Percentiles rank a stretch among this genome's conserved stretches.
Evolutionary conservation across 2,329 filamentous ascomycete species (phyloP).

Genomic region (Penicillium sp.): DNA sequence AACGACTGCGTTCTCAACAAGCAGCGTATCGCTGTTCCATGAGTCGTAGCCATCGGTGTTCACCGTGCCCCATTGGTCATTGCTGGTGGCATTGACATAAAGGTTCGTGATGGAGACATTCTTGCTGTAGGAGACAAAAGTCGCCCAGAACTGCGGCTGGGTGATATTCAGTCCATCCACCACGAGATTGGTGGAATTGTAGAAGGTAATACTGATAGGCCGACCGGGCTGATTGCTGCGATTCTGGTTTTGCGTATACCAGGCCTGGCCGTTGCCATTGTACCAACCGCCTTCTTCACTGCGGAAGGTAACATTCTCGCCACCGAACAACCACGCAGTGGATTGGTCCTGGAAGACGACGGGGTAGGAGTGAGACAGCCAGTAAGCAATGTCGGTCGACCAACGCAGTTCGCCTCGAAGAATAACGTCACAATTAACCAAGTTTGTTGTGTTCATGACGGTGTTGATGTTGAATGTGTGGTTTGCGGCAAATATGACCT

Average conservation of each 20-base stretch:
- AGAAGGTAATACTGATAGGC: slow-evolving; percentile 55
- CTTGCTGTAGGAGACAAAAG: slow-evolving; percentile 46
- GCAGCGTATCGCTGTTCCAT: slow-evolving; percentile 51
- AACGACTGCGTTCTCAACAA: slow-evolving; percentile 49
- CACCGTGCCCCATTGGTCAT: slow-evolving; percentile 46
- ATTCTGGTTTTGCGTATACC: slow-evolving; percentile 53
- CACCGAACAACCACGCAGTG: slow-evolving; percentile 56
- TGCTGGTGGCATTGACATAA: slow-evolving; percentile 51
- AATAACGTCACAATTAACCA: slow-evolving; percentile 28
- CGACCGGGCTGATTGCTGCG: slow-evolving; percentile 50
- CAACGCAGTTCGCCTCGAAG: slow-evolving; percentile 34
- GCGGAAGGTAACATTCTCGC: slow-evolving; percentile 50
- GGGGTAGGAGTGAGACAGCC: slow-evolving; percentile 51
- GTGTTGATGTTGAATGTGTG: slow-evolving; percentile 19
- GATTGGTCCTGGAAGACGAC: slow-evolving; percentile 57
- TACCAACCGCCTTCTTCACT: slow-evolving; percentile 55
- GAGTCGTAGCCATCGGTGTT: slow-evolving; percentile 54
- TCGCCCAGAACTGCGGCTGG: slow-evolving; percentile 53
- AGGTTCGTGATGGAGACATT: slow-evolving; percentile 55
- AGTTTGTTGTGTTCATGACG: slow-evolving; percentile 18
- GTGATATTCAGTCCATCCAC: slow-evolving; percentile 50
- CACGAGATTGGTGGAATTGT: slow-evolving; percentile 48
- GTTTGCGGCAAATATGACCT: slow-evolving; percentile 6
- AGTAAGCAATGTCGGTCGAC: slow-evolving; percentile 51
- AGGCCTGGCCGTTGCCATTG: slow-evolving; percentile 60